Evolutionary conservation across 1,284 basidiomycete species (phyloP).

Genomic region (Sanghuangporus weigelae): DNA sequence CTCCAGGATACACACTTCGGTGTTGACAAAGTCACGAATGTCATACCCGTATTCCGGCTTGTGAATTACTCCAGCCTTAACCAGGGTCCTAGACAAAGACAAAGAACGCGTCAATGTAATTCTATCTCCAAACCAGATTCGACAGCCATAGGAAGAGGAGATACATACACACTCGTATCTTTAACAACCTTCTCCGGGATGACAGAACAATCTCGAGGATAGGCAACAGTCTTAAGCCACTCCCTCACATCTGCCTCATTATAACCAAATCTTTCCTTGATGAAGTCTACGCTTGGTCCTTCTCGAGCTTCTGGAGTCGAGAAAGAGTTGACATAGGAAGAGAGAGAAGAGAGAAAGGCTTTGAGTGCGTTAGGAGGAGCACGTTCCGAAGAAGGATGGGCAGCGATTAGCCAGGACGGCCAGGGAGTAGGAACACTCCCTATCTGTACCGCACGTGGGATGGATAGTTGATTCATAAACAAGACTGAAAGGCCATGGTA

Average conservation of each 20-base stretch:
- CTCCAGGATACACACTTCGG: slow-evolving; percentile 39
- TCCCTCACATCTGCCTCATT: slow-evolving; percentile 73
- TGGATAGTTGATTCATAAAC: background rate
- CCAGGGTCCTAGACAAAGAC: slow-evolving; percentile 49
- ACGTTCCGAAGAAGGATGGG: slow-evolving; percentile 56
- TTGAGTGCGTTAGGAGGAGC: slow-evolving; percentile 46
- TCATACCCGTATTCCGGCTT: slow-evolving; percentile 54
- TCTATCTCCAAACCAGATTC: background rate
- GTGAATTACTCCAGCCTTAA: slow-evolving; percentile 72
- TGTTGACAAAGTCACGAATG: slow-evolving; percentile 57
- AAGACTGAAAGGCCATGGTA: background rate
- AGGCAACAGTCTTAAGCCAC: slow-evolving; percentile 79
- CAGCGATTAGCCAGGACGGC: slow-evolving; percentile 94
- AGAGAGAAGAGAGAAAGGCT: slow-evolving; percentile 62
- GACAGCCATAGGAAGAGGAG: background rate
- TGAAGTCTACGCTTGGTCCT: slow-evolving; percentile 64
- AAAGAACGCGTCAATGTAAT: slow-evolving; percentile 5
- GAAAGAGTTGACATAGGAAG: slow-evolving; percentile 64
- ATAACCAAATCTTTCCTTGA: slow-evolving; percentile 77
- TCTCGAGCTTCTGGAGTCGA: slow-evolving; percentile 58
- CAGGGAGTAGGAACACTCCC: slow-evolving; percentile 89
- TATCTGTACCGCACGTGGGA: slow-evolving; percentile 50
- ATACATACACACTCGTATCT: slow-evolving; percentile 63
- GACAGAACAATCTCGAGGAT: slow-evolving; percentile 59
- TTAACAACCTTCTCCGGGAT: slow-evolving; percentile 61